Percentiles rank a stretch among this genome's conserved stretches.
These are phyloP conservation scores for Sclerotinia spermophila DNA, from an alignment of 2,329 filamentous ascomycete species.

Conservation along the genomic window DNA sequence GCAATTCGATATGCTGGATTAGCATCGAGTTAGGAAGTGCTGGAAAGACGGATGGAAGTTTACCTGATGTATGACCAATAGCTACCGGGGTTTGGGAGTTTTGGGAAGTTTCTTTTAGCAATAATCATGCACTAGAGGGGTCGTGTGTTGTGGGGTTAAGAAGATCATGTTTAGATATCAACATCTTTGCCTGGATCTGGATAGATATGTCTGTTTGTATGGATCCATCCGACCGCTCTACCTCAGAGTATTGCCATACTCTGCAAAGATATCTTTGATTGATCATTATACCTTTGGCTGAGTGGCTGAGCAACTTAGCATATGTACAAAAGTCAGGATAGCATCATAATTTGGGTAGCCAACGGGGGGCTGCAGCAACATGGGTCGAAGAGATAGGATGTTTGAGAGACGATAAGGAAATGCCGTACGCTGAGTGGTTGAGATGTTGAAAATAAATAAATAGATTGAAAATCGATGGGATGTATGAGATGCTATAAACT, in stretches of 20 bases:
- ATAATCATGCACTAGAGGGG: constrained; percentile 13
- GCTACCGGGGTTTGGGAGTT: not conserved
- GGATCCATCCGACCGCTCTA: not conserved
- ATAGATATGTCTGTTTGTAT: not conserved
- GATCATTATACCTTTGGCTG: not conserved
- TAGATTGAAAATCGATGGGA: constrained; percentile 4
- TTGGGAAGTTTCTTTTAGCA: constrained; percentile 16
- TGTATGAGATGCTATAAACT: constrained; percentile 2
- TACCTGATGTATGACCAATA: constrained; percentile 14
- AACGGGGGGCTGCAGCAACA: not conserved
- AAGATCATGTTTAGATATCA: constrained; percentile 1
- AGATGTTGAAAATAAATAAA: not conserved
- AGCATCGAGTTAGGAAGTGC: not conserved
- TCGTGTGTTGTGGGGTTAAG: constrained; percentile 10
- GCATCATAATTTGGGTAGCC: not conserved
- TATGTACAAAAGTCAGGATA: not conserved
- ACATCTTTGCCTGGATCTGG: not conserved
- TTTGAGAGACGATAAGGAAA: constrained; percentile 12
- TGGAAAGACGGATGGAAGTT: not conserved
- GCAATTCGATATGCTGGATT: not conserved
- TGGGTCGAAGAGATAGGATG: not conserved
- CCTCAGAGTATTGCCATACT: not conserved
- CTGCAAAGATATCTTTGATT: not conserved
- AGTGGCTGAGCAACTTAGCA: constrained; percentile 11
- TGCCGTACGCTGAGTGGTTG: constrained; percentile 8